phyloP scores from a whole-genome alignment of 202 grass and related monocot species.

The Carex arenaria region DNA sequence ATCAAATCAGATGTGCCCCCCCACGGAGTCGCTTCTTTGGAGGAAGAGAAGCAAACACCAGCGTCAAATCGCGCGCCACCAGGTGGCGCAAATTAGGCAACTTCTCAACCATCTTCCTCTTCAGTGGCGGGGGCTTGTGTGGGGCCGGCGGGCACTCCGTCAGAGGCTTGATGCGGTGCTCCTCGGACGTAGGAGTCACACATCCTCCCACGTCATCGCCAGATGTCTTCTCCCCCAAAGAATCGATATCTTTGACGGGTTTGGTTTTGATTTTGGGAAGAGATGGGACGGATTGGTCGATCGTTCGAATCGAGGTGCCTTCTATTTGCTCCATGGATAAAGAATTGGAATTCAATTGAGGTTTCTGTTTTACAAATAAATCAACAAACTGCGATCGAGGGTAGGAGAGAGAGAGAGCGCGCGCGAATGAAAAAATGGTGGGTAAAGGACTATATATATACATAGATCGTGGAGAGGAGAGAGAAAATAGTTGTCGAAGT shows the following conservation, averaged over 20 bases:
- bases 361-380: not conserved
- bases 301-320: not conserved
- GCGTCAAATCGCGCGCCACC: conserved; percentile 48
- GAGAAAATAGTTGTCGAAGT: not conserved
- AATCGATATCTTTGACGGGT: not conserved
- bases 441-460: conserved; percentile 26
- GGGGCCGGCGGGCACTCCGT: conserved; percentile 58
- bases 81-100: conserved; percentile 19
- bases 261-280: conserved; percentile 21
- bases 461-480: not conserved
- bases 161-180: conserved; percentile 33
- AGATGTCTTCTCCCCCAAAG: not conserved
- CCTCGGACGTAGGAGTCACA: conserved; percentile 65
- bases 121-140: conserved; percentile 19
- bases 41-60: conserved; percentile 35
- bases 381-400: not conserved
- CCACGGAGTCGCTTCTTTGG: conserved; percentile 49
- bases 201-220: not conserved
- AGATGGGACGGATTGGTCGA: not conserved
- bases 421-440: conserved; percentile 12
- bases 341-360: conserved; percentile 13
- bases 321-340: not conserved
- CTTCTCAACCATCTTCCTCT: conserved; percentile 24
- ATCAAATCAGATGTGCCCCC: conserved; percentile 2
- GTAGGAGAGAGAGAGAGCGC: not conserved